Conservation (phyloP, 371 early-diverging fungal genomes). For the Fennellomyces sp. region DNA sequence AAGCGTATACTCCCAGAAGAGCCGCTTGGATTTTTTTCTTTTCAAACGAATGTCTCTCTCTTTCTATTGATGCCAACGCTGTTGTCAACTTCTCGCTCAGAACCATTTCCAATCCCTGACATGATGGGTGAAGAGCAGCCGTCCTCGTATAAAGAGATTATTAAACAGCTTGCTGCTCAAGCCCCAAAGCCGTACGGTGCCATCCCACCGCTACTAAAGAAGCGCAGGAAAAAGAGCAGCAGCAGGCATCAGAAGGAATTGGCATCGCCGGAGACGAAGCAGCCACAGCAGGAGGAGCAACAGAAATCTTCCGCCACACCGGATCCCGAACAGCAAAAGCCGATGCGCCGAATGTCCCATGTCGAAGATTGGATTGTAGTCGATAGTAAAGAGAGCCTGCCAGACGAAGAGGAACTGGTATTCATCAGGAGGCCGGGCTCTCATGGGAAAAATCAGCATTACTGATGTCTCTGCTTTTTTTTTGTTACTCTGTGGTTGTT, state of each 20-base stretch:
- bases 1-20: too few relatives aligned
- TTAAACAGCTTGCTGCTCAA: slow-evolving; percentile 44
- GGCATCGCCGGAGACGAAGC: not conserved
- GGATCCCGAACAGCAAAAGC: slow-evolving; percentile 15
- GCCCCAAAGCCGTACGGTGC: slow-evolving; percentile 60
- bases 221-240: slow-evolving; percentile 29
- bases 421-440: too few relatives aligned
- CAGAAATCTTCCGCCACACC: not conserved
- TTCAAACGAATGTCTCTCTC: not conserved
- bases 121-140: slow-evolving; percentile 24
- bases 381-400: slow-evolving; percentile 54
- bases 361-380: slow-evolving; percentile 54
- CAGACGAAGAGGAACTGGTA: slow-evolving; percentile 57
- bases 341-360: slow-evolving; percentile 50
- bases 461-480: slow-evolving; percentile 6
- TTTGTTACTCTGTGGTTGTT: not conserved
- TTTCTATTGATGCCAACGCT: slow-evolving; percentile 24
- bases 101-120: slow-evolving; percentile 31
- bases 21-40: not conserved
- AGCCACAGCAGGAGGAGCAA: slow-evolving; percentile 3
- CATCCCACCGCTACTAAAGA: slow-evolving; percentile 49
- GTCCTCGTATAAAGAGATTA: slow-evolving; percentile 56
- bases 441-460: too few relatives aligned
- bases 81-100: slow-evolving; percentile 24
- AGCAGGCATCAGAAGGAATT: slow-evolving; percentile 11